Percentiles rank a stretch among this genome's conserved stretches.
These are phyloP conservation scores for Phytopythium aichiense DNA, from an alignment of 352 stramenopile species.

Conservation along the genomic window DNA sequence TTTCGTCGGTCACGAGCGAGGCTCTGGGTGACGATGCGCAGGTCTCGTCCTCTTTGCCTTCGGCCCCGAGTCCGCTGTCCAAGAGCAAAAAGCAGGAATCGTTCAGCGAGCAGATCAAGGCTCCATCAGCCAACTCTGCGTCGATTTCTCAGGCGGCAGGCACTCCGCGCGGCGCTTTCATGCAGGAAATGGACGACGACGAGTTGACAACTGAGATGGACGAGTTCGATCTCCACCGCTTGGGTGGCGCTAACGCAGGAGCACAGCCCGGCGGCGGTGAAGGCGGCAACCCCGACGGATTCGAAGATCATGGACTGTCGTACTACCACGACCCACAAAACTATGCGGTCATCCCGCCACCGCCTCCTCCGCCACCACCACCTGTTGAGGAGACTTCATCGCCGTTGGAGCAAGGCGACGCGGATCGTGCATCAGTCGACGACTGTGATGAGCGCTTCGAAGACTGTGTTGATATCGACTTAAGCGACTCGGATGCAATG, in stretches of 20 bases:
- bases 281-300: slow-evolving; percentile 20
- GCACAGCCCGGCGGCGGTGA: neutral
- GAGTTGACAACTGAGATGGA: slow-evolving; percentile 30
- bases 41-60: neutral
- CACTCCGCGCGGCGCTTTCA: slow-evolving; percentile 38
- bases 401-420: neutral
- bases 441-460: slow-evolving; percentile 17
- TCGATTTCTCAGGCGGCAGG: slow-evolving; percentile 6
- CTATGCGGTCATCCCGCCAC: slow-evolving; percentile 15
- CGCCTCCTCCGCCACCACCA: slow-evolving; percentile 20
- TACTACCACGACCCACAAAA: slow-evolving; percentile 49
- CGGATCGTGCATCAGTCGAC: neutral
- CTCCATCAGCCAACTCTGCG: neutral
- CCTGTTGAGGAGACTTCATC: neutral
- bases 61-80: neutral
- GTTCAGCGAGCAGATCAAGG: neutral
- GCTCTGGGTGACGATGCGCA: slow-evolving; percentile 4
- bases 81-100: slow-evolving; percentile 1
- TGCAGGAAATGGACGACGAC: slow-evolving; percentile 62
- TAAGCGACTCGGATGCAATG: slow-evolving; percentile 9
- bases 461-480: slow-evolving; percentile 4
- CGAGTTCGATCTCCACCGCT: slow-evolving; percentile 11
- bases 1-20: slow-evolving; percentile 15
- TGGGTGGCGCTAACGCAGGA: neutral
- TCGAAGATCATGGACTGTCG: slow-evolving; percentile 47